These are phyloP conservation scores for Saccharomycopsis vini DNA, from an alignment of 805 yeast species.

Conservation along the genomic window DNA sequence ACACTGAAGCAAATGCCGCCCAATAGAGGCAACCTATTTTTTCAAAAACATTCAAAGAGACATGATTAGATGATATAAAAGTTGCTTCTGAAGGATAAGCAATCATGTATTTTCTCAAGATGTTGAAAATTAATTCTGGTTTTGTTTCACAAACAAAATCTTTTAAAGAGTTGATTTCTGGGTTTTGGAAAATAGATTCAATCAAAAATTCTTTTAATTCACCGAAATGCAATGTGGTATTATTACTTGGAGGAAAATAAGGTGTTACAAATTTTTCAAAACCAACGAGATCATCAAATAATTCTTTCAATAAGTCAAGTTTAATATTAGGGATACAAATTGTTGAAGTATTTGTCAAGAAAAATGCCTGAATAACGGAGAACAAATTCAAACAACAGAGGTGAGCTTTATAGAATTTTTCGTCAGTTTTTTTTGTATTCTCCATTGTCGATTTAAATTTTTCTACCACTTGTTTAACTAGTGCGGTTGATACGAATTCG, in stretches of 20 bases:
- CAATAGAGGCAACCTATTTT: constrained; percentile 3
- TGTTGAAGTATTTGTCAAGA: not conserved
- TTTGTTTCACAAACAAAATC: constrained; percentile 1
- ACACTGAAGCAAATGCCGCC: constrained; percentile 4
- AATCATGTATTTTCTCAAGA: not conserved
- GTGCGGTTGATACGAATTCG: not conserved
- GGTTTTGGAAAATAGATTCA: not conserved
- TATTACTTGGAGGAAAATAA: not conserved
- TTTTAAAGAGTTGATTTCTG: not conserved
- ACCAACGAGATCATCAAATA: not conserved
- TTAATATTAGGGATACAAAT: constrained; percentile 8
- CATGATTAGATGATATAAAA: not conserved
- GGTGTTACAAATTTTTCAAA: not conserved
- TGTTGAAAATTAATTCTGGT: constrained; percentile 3
- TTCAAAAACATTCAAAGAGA: not conserved
- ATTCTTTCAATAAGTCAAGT: constrained; percentile 1
- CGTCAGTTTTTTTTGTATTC: not conserved
- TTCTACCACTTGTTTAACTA: not conserved
- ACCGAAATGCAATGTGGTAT: not conserved
- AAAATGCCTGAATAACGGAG: constrained; percentile 1
- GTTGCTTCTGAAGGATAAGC: constrained; percentile 2
- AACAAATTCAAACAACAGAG: not conserved
- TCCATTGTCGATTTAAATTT: not conserved
- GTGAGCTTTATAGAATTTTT: not conserved
- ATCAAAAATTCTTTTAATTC: not conserved